Conservation (phyloP, 805 yeast species). For the Myxozyma melibiosi region DNA sequence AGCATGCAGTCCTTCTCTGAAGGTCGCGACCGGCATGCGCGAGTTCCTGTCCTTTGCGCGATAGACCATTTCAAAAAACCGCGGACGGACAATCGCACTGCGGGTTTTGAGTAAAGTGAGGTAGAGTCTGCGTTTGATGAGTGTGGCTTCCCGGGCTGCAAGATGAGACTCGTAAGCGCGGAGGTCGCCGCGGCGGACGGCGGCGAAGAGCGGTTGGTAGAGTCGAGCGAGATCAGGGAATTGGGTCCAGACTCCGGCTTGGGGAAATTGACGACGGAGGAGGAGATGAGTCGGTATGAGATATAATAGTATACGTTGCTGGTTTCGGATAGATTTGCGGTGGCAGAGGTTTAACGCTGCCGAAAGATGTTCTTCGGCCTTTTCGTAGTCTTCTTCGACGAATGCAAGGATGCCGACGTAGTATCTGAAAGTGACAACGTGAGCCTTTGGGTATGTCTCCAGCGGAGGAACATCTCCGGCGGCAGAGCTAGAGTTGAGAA, state of each 20-base stretch:
- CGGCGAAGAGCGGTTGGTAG: constrained; percentile 53
- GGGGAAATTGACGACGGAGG: constrained; percentile 53
- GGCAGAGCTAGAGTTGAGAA: constrained; percentile 53
- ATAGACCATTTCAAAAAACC: constrained; percentile 51
- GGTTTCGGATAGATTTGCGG: constrained; percentile 38
- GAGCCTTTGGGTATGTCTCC: constrained; percentile 49
- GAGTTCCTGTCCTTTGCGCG: constrained; percentile 36
- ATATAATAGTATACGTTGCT: constrained; percentile 54
- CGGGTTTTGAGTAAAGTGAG: constrained; percentile 58
- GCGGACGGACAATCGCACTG: constrained; percentile 50
- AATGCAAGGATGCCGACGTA: constrained; percentile 68
- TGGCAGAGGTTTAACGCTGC: constrained; percentile 50
- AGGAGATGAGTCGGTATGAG: constrained; percentile 66
- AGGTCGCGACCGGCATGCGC: constrained; percentile 46
- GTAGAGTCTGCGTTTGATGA: constrained; percentile 63
- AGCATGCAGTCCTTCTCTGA: constrained; percentile 49
- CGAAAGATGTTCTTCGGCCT: constrained; percentile 54
- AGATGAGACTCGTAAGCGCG: constrained; percentile 52
- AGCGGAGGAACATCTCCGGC: constrained; percentile 54
- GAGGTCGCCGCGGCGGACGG: constrained; percentile 60
- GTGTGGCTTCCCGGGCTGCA: constrained; percentile 49
- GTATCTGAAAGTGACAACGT: constrained; percentile 64
- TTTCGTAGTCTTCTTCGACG: constrained; percentile 60
- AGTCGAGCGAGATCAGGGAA: constrained; percentile 49
- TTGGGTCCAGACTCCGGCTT: constrained; percentile 43